Conservation (phyloP, 169 alveolate species). For the Eimeria brunetti region DNA sequence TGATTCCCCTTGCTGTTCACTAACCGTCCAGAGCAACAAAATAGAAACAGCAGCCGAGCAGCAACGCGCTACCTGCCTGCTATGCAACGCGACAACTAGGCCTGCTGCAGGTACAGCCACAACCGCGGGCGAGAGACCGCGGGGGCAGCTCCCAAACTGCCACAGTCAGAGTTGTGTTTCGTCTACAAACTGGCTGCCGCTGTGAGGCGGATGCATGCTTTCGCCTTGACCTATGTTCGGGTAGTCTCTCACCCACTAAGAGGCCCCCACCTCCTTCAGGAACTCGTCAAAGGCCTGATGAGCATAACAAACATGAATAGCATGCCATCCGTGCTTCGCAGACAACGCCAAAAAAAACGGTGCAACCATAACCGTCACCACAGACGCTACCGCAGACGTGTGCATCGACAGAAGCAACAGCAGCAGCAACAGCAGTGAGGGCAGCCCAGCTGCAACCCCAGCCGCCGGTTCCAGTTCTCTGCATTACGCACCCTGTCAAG, state of each 20-base stretch:
- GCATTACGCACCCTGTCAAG: conserved; percentile 16
- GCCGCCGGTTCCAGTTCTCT: background rate
- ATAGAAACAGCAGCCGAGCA: background rate
- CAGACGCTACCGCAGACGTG: background rate
- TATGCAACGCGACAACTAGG: background rate
- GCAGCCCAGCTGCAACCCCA: background rate
- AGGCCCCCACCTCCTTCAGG: conserved; percentile 66
- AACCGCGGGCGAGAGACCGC: background rate
- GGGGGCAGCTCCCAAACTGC: background rate
- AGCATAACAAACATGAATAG: background rate
- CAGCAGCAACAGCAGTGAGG: background rate
- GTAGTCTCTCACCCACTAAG: background rate
- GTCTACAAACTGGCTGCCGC: background rate
- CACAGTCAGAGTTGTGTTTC: background rate
- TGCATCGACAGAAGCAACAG: background rate
- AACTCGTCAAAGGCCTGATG: conserved; percentile 60
- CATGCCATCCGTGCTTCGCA: background rate
- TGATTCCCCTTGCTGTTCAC: background rate
- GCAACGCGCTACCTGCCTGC: background rate
- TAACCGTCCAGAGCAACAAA: background rate
- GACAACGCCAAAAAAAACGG: background rate
- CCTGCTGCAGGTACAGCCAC: background rate
- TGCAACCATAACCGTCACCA: background rate
- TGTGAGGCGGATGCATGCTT: background rate
- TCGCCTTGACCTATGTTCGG: background rate